A percentile compares a stretch with the other conserved stretches of the same genome.
Conservation (phyloP, 495 filamentous ascomycete genomes). For the Penicillium samsonianum region DNA sequence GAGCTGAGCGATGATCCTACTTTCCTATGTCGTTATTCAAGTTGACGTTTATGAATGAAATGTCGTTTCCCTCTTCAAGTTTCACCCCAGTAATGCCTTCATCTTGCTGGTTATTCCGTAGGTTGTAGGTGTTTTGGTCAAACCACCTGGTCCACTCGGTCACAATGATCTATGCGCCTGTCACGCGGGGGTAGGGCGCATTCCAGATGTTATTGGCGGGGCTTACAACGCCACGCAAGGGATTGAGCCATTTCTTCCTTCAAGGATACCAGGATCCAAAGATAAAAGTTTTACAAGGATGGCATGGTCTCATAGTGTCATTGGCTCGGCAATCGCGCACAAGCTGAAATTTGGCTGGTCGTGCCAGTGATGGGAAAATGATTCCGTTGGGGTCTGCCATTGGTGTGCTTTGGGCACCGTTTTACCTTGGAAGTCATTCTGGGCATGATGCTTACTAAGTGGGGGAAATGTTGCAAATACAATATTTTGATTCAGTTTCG, state of each 20-base stretch:
- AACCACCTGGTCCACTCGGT: not conserved
- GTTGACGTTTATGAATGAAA: not conserved
- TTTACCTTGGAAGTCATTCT: not conserved
- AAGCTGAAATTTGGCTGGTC: not conserved
- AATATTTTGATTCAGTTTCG: not conserved
- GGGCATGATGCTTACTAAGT: not conserved
- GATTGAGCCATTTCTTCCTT: not conserved
- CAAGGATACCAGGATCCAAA: too few relatives aligned
- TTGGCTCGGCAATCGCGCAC: constrained; percentile 8
- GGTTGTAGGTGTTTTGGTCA: not conserved
- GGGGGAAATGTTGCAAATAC: too few relatives aligned
- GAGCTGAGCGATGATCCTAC: not conserved
- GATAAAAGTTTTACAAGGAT: too few relatives aligned
- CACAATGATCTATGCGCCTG: not conserved
- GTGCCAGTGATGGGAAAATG: not conserved
- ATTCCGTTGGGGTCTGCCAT: not conserved
- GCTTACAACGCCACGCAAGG: not conserved
- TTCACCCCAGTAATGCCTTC: not conserved
- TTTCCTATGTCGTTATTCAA: not conserved
- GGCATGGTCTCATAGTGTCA: not conserved
- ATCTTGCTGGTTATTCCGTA: not conserved
- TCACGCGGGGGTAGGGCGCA: not conserved
- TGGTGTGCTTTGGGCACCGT: not conserved
- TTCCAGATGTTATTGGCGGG: constrained; percentile 2
- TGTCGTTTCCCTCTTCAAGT: too few relatives aligned